phyloP scores from a whole-genome alignment of 2,329 filamentous ascomycete genomes.

The Pseudocercospora eumusae region DNA sequence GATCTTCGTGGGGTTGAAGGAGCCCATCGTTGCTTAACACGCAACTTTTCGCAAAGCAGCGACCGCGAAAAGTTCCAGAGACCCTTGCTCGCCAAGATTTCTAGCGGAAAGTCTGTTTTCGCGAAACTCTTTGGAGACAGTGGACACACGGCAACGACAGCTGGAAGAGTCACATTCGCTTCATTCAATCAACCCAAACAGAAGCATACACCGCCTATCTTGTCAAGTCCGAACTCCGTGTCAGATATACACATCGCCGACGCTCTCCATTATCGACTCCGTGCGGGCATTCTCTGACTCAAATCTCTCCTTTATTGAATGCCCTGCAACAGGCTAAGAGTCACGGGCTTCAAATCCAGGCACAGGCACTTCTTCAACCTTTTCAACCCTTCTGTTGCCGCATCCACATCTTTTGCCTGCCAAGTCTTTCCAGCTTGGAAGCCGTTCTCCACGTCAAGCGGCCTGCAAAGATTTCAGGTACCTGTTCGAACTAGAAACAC shows the following conservation, averaged over 20 bases:
- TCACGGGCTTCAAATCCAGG: constrained; percentile 19
- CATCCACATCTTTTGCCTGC: background rate
- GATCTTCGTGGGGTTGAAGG: constrained; percentile 38
- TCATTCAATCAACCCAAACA: background rate
- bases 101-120: background rate
- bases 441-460: constrained; percentile 24
- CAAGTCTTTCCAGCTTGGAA: background rate
- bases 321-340: constrained; percentile 19
- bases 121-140: constrained; percentile 4
- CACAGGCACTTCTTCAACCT: constrained; percentile 8
- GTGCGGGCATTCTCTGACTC: constrained; percentile 16
- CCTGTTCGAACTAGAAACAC: constrained; percentile 39
- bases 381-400: background rate
- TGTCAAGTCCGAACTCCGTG: background rate
- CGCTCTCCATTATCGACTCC: background rate
- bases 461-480: constrained; percentile 31
- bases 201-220: background rate
- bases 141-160: background rate
- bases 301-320: constrained; percentile 21
- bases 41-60: background rate
- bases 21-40: constrained; percentile 30
- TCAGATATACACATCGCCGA: background rate
- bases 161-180: background rate
- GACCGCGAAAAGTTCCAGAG: constrained; percentile 10
- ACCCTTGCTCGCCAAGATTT: background rate